Base-by-base conservation (phyloP, 2,329 filamentous ascomycete genomes). In the Tolypocladium inflatum region DNA sequence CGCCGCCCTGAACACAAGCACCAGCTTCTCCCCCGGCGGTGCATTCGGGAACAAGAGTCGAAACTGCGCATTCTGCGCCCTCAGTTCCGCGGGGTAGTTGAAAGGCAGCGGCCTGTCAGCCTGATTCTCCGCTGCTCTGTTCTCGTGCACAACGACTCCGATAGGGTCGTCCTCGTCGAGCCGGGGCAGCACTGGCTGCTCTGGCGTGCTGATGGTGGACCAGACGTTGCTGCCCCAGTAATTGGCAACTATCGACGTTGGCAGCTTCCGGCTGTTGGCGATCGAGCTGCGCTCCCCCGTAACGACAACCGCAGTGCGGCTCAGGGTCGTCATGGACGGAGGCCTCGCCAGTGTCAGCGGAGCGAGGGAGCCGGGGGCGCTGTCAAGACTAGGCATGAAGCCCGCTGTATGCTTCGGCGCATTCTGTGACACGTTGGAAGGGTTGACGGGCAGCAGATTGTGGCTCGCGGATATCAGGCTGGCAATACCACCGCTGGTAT, bases 181-280 rank as follows among this genome's bases (percentile, higher is more conserved):
- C 30, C 69, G 63, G 4, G 71, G 69, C 19, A 73, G 59, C 11
- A 69, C 63, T 5, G 69, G 70, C 33, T 70, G 66, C 23, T 63
- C 58, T 4, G 65, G 66, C n/a, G 61, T 57, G 41, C 71, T 65
- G 41, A 67, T 61, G 17, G 65, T 61, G 8, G 70, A 73, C 90
- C 91, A 96, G 53, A 91, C 87, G 58, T 85, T 88, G 66, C 87
- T 95, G 55, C 93, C 93, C 93, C 93, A 97, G 58, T 95, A 82
- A 69, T 97, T 97, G 38, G 92, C 92, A 77, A 96, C 84, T 61
- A 97, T 85, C 17, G 90, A 91, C 55, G 89, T 89, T 1, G 92
- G 90, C 73, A 96, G 84, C 26, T 83, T 83, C 48, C 88, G 84
- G n/a, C 80, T 80, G 53, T 78, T 83, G n/a, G 85, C 85, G 21